These are phyloP conservation scores for Fistulifera solaris DNA, from an alignment of 108 stramenopile genomes.

Conservation along the genomic window DNA sequence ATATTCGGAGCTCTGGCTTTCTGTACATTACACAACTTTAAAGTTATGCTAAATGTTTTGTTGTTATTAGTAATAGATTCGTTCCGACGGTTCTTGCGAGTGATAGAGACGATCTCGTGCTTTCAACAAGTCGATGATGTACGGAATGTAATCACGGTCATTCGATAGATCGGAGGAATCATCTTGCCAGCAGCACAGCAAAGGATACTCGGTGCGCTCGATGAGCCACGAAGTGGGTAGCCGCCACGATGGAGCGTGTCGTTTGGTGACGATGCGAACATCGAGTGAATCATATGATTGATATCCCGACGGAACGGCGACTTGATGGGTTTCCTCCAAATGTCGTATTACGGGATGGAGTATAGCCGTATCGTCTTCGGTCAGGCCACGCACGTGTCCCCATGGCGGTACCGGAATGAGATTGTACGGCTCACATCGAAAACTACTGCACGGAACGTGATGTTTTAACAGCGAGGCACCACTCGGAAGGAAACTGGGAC, in stretches of 20 bases:
- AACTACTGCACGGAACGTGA: not conserved
- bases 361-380: not conserved
- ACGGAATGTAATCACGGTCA: constrained; percentile 6
- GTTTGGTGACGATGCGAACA: constrained; percentile 4
- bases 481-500: constrained; percentile 5
- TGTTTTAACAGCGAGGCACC: not conserved
- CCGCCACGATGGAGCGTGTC: not conserved
- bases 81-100: not conserved
- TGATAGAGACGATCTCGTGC: not conserved
- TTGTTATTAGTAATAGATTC: no score
- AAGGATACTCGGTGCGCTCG: not conserved
- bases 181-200: constrained; percentile 8
- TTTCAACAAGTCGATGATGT: constrained; percentile 4
- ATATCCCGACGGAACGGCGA: constrained; percentile 7
- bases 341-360: constrained; percentile 1
- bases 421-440: constrained; percentile 10
- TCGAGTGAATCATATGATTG: constrained; percentile 1
- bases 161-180: constrained; percentile 1
- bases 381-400: not conserved
- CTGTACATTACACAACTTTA: no score
- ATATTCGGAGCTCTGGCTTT: no score
- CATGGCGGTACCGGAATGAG: constrained; percentile 9
- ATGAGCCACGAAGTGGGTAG: constrained; percentile 1
- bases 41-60: no score
- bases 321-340: constrained; percentile 4